Evolutionary conservation across 2,329 filamentous ascomycete species (phyloP).

Genomic region (Exutisphaerella laricina): DNA sequence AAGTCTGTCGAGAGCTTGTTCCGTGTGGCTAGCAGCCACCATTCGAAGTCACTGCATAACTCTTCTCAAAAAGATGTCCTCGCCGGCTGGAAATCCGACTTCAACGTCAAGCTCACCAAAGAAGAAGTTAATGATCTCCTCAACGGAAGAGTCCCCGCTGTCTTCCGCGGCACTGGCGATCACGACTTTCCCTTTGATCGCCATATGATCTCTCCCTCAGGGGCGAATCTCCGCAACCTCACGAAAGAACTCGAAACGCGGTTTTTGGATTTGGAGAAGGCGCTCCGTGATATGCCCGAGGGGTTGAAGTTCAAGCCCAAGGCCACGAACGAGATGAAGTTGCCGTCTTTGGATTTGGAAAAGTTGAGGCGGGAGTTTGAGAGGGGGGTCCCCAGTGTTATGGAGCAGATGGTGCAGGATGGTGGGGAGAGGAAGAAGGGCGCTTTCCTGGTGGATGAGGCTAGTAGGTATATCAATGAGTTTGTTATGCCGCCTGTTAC

Average conservation of each 20-base stretch:
- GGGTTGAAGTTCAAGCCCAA: slow-evolving; percentile 28
- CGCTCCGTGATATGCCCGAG: slow-evolving; percentile 41
- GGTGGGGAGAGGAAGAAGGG: slow-evolving; percentile 33
- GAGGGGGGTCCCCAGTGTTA: slow-evolving; percentile 32
- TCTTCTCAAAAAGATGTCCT: slow-evolving; percentile 27
- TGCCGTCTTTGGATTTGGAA: slow-evolving; percentile 31
- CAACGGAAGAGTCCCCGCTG: slow-evolving; percentile 50
- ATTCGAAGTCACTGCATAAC: slow-evolving; percentile 29
- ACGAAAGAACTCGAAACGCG: slow-evolving; percentile 62
- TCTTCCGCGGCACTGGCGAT: slow-evolving; percentile 41
- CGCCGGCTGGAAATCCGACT: slow-evolving; percentile 28
- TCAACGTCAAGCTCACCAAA: slow-evolving; percentile 33
- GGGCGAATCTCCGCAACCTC: slow-evolving; percentile 69
- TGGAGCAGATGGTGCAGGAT: slow-evolving; percentile 38
- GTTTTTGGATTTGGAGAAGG: slow-evolving; percentile 63
- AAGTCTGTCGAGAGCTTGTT: slow-evolving; percentile 33
- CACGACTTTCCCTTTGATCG: slow-evolving; percentile 43
- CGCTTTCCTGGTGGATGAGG: slow-evolving; percentile 35
- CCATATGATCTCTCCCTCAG: slow-evolving; percentile 68
- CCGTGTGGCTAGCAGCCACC: slow-evolving; percentile 25
- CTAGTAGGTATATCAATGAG: slow-evolving; percentile 35
- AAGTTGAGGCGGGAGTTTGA: slow-evolving; percentile 27
- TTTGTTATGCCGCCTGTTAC: slow-evolving; percentile 35
- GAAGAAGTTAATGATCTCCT: slow-evolving; percentile 43
- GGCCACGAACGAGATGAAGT: slow-evolving; percentile 29